Evolutionary conservation across 257 asterid genomes (phyloP), one percentile per base, ranked within the genome.

Genomic region (Orobanche coerulescens): DNA sequence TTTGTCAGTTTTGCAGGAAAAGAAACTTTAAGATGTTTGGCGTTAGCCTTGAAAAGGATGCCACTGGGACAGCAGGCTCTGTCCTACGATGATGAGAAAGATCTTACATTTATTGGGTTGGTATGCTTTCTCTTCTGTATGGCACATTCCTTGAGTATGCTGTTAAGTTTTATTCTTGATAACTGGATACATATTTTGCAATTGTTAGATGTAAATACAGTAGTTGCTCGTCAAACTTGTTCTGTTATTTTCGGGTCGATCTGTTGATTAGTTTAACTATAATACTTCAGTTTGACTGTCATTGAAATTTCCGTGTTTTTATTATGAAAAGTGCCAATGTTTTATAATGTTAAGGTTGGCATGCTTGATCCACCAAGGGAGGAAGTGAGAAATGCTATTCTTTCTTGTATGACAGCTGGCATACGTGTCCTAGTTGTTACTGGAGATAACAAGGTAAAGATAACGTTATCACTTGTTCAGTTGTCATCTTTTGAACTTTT

Each of bases 351-450:
- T 64, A 81, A 93, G 98, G 94, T 89, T 84, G 99, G 99, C 64
- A 93, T 93, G 99, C 96, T 84, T 76, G 99, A 93, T 81, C 99
- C 99, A 53, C 99, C 99, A 44, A 84, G 97, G 83, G 96, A 90
- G 77, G 97, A 89, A 84, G 99, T 93, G 42, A 81, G 79, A 66
- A 78, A 83, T 67, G 99, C 99, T 61, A 84, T 93, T 66, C 84
- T 79, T 75, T 84, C 99, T 24, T 93, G 99, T 79, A 82, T 89
- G 97, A 86, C 94, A 9, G 99, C 99, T 66, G 99, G 99, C 65
- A 93, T 93, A 77, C 97, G 97, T 56, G 99, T 93, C 70, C 83
- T 93, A 47, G 92, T 93, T 78, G 96, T 93, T 66, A 93, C 99
- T 14, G 99, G 99, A 71, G 99, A 93, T 78, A 93, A 84, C 86